Base-by-base conservation (phyloP, 2,329 filamentous ascomycete species). In the Botryotinia convoluta region DNA sequence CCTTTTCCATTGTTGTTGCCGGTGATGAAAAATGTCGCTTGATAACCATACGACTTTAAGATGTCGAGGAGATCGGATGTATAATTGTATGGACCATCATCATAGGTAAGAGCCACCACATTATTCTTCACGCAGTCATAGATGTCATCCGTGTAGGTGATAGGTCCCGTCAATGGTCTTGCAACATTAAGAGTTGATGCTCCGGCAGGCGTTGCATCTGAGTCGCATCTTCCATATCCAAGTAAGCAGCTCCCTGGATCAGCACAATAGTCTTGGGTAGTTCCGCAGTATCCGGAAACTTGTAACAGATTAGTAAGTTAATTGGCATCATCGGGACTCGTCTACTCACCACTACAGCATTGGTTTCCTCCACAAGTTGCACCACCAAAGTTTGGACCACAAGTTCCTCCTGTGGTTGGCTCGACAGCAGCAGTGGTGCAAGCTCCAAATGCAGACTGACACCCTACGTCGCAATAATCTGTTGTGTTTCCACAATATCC, bases 21-120 rank as follows among this genome's bases (percentile, higher is more conserved):
- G 4, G 85, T 88, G 74, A 92, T 84, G 81, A 92, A 92, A 80
- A 92, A 92, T 1, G 90, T 92, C 0, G 89, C 90, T 75, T 88
- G 89, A n/a, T 87, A 89, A 18, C 85, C 82, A 79, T 90, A 89
- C 37, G 82, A 82, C 74, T 86, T 85, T 59, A 92, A 84, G 57
- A 89, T 82, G 77, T 91, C 87, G 32, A 92, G 69, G 12, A 92
- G 84, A 75, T 91, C 87, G n/a, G 92, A 84, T 1, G 90, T 92
- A 80, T 89, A 91, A 32, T 84, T 81, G 75, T 87, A 87, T 35
- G 90, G 90, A 1, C 90, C 90, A 79, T 92, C 90, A 76, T 92
- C 90, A 76, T 87, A 92, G 0, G 90, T 91, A 72, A 92, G 80
- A 29, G 90, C 90, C 75, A 92, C 85, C 5, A 87, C 87, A 68